A percentile compares a stretch with the other conserved stretches of the same genome.
Conservation (phyloP, 106 monocot species). For the Platanthera zijinensis region DNA sequence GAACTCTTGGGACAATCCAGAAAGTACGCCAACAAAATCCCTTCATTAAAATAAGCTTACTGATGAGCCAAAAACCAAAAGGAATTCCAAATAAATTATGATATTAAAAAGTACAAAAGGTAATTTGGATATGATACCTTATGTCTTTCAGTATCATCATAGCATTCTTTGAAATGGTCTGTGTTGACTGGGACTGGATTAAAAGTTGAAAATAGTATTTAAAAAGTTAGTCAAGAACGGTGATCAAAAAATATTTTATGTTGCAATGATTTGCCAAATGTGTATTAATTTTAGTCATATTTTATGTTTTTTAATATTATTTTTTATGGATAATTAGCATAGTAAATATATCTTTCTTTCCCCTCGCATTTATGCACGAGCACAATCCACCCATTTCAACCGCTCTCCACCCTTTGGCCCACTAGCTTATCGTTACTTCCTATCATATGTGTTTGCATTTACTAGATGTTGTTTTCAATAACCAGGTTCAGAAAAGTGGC, state of each 20-base stretch:
- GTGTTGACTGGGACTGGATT: conserved; percentile 53
- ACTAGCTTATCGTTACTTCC: no score
- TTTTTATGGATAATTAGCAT: no score
- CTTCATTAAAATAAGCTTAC: conserved; percentile 21
- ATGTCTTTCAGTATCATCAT: conserved; percentile 48
- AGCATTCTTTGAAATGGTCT: conserved; percentile 47
- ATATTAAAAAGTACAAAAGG: background rate
- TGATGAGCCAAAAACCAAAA: background rate
- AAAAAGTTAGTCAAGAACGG: background rate
- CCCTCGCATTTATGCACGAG: no score
- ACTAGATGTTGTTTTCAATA: no score
- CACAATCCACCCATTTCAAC: no score
- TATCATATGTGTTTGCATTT: no score
- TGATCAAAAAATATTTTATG: background rate
- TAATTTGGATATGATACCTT: conserved; percentile 29
- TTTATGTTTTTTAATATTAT: no score
- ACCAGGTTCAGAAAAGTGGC: no score
- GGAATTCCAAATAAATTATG: background rate
- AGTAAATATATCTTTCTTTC: no score
- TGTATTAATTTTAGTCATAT: no score
- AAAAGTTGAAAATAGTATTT: background rate
- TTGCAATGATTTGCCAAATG: no score
- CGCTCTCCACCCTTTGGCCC: no score
- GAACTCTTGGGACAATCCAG: conserved; percentile 57
- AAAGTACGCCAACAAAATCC: conserved; percentile 69